Percentiles rank a stretch among this genome's conserved stretches.
These are phyloP conservation scores for Cenchrus purpureus DNA, from an alignment of 176 grass and related monocot genomes.

Conservation along the genomic window DNA sequence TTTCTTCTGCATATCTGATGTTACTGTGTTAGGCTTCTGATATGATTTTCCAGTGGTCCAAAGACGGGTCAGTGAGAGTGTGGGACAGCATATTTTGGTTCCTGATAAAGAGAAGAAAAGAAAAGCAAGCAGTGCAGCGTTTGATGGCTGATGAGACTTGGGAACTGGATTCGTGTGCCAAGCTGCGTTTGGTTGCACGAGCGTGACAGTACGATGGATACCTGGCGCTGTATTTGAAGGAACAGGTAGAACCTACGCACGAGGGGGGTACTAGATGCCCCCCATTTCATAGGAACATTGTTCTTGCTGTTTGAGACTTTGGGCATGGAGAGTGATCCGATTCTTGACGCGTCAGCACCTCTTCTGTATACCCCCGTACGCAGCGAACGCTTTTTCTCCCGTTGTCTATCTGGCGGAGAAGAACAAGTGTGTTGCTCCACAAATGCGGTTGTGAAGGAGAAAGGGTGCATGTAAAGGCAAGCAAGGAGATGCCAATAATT, in stretches of 20 bases:
- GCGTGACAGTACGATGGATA: background rate
- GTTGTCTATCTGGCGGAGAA: background rate
- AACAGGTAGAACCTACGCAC: constrained; percentile 5
- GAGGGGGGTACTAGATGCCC: background rate
- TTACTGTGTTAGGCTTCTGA: background rate
- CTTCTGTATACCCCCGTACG: background rate
- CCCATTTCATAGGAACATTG: background rate
- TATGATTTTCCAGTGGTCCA: constrained; percentile 22
- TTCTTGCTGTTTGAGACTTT: background rate
- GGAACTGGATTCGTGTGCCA: constrained; percentile 47
- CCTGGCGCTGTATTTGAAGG: constrained; percentile 23
- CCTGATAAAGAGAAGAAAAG: constrained; percentile 31
- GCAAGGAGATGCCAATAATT: background rate
- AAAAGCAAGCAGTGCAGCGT: background rate
- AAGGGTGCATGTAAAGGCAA: background rate
- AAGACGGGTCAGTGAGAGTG: background rate
- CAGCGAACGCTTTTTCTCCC: background rate
- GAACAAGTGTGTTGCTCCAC: background rate
- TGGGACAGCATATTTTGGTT: constrained; percentile 43
- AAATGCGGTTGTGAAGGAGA: background rate
- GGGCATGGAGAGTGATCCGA: background rate
- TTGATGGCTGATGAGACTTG: constrained; percentile 18
- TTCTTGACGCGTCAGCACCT: background rate
- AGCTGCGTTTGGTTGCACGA: constrained; percentile 4
- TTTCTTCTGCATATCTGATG: background rate